Base-by-base conservation (phyloP, 371 early-diverging fungal genomes). In the Mortierella polycephala region DNA sequence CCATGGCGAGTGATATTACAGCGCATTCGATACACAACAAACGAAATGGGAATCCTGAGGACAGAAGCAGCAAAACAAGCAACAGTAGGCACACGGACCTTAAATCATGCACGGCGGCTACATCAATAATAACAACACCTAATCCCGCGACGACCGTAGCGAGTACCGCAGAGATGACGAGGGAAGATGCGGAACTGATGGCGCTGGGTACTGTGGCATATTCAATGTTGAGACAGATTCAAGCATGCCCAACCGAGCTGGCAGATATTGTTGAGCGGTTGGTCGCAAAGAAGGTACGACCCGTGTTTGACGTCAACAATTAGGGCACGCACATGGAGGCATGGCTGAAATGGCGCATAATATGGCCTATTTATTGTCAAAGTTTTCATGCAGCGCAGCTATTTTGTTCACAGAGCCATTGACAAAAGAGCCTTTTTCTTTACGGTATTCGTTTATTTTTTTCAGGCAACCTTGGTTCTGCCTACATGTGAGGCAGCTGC, bases 241-340 rank as follows among this genome's bases (percentile, higher is more conserved):
- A 69, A 42, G 71, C 71, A 3, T 65, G 71, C n/a, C 72, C 72
- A 0, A 77, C 65, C n/a, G 79, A 77, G n/a, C 67, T 77, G 5
- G 79, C 72, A 55, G 79, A 77, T 44, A 77, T 77, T 13, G 65
- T 77, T 50, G 65, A 64, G 1, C 30, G 71, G 16, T 55, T 77
- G 30, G 65, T 72, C 5, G 59, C 79, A 10, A 71, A 77, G 30
- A 72, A 67, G 72, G 79, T 72, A 57, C 50, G 44, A 21, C 46
- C 8, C 3, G 20, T 45, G 10, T 46, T 11, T 44, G 1, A 57
- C 10, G 8, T 30, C 16, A 1, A 20, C 21, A 51, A n/a, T 7
- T 12, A 5, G n/a, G 1, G 18, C 11, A 40, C 40, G 14, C 20
- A 20, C 37, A 39, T 30, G 30, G 30, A 30, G 30, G 4, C 30